These are phyloP conservation scores for Gossypium arboreum DNA, from an alignment of 345 rosid species.

Conservation along the genomic window DNA sequence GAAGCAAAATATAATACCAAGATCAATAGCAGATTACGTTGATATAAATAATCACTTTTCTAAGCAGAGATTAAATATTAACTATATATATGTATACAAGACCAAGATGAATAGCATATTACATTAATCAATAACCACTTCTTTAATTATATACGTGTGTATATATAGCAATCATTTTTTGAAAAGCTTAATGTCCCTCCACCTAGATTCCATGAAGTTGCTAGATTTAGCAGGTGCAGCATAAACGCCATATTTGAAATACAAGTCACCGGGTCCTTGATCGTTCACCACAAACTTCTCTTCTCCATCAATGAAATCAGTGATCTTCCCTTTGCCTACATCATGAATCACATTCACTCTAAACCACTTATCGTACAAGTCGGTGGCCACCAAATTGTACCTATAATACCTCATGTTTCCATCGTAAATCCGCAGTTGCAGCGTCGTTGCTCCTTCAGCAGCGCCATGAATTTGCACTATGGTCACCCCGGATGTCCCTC, in stretches of 20 bases:
- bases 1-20: too few relatives aligned
- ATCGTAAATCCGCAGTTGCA: slow-evolving; percentile 16
- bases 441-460: slow-evolving; percentile 18
- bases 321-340: slow-evolving; percentile 20
- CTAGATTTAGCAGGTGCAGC: slow-evolving; percentile 28
- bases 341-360: slow-evolving; percentile 28
- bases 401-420: slow-evolving; percentile 24
- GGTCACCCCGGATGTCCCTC: slow-evolving; percentile 22
- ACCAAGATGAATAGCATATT: not conserved
- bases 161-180: slow-evolving; percentile 30
- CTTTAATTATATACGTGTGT: not conserved
- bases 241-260: slow-evolving; percentile 40
- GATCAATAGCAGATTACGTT: too few relatives aligned
- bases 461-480: slow-evolving; percentile 25
- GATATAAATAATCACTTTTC: too few relatives aligned
- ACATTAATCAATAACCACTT: not conserved
- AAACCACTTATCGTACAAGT: slow-evolving; percentile 24
- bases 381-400: slow-evolving; percentile 16
- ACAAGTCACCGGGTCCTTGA: slow-evolving; percentile 25
- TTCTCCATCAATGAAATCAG: slow-evolving; percentile 26
- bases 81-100: not conserved
- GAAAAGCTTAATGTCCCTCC: slow-evolving; percentile 38
- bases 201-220: slow-evolving; percentile 36
- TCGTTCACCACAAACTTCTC: slow-evolving; percentile 22
- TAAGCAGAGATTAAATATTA: too few relatives aligned